Evolutionary conservation across 352 stramenopile genomes (phyloP).

Genomic region (Thalassiosira oceanica): DNA sequence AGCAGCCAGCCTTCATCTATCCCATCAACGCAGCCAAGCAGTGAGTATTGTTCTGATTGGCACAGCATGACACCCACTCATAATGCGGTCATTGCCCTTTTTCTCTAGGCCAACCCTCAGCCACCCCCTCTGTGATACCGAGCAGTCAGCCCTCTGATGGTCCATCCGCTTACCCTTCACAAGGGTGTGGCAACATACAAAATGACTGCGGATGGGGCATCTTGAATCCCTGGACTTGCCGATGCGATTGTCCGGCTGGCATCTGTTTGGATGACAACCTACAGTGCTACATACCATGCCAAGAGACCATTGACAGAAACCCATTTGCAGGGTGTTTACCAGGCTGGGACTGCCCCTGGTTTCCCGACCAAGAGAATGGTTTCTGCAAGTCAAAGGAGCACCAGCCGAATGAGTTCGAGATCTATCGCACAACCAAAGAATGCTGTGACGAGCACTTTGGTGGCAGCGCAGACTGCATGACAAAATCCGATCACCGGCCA

Average conservation of each 20-base stretch:
- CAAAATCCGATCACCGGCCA: background rate
- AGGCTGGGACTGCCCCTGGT: background rate
- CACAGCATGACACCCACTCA: too few species aligned
- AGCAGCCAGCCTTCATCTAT: background rate
- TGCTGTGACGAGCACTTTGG: constrained; percentile 1
- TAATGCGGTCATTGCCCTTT: too few species aligned
- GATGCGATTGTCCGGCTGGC: background rate
- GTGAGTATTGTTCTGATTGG: background rate
- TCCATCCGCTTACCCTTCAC: background rate
- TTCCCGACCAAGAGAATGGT: background rate
- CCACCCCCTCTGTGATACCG: background rate
- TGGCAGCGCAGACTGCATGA: background rate
- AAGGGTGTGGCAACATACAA: background rate
- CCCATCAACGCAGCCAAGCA: background rate
- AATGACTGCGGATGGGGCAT: background rate
- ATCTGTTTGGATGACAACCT: background rate
- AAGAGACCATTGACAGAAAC: background rate
- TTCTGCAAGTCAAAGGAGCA: background rate
- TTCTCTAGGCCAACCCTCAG: background rate
- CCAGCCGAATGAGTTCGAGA: background rate
- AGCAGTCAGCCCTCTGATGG: background rate
- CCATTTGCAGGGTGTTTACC: background rate
- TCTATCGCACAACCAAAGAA: constrained; percentile 2
- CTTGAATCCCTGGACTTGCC: background rate
- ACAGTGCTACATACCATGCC: constrained; percentile 1